A percentile compares a stretch with the other conserved stretches of the same genome.
phyloP scores from a whole-genome alignment of 331 rosid species.

The Cucumis variabilis region DNA sequence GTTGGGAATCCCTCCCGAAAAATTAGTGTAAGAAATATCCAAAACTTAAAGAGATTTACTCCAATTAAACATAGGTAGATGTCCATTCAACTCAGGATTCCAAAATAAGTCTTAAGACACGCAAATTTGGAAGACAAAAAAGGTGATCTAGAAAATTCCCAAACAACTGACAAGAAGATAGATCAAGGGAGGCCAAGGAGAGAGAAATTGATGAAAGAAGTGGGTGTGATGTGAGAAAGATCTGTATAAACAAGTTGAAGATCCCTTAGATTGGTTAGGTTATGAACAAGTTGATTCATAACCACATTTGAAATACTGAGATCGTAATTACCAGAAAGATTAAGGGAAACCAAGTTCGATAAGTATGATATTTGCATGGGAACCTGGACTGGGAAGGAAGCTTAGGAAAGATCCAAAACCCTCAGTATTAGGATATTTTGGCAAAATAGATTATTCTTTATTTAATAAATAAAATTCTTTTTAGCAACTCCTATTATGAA shows the following conservation, averaged over 20 bases:
- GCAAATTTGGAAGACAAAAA: neutral
- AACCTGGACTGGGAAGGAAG: neutral
- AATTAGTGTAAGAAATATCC: neutral
- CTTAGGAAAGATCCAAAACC: neutral
- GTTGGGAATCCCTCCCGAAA: neutral
- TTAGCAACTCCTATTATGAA: no score
- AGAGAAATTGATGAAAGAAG: neutral
- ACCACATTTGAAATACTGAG: neutral
- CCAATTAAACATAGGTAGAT: neutral
- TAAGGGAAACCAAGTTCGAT: neutral
- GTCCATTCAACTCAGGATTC: neutral
- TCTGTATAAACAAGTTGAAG: neutral
- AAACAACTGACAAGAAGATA: neutral
- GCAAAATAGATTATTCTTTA: no score
- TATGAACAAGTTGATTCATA: no score
- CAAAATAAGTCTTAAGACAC: neutral
- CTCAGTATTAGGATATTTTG: neutral
- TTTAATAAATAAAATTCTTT: no score
- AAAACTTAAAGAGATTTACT: neutral
- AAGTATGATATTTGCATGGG: no score
- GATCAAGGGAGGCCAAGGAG: neutral
- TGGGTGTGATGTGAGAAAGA: neutral
- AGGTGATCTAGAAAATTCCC: neutral
- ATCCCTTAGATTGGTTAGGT: neutral
- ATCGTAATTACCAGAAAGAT: neutral